phyloP scores from a whole-genome alignment of 2,329 filamentous ascomycete genomes.

The Clarireedia hainanense region DNA sequence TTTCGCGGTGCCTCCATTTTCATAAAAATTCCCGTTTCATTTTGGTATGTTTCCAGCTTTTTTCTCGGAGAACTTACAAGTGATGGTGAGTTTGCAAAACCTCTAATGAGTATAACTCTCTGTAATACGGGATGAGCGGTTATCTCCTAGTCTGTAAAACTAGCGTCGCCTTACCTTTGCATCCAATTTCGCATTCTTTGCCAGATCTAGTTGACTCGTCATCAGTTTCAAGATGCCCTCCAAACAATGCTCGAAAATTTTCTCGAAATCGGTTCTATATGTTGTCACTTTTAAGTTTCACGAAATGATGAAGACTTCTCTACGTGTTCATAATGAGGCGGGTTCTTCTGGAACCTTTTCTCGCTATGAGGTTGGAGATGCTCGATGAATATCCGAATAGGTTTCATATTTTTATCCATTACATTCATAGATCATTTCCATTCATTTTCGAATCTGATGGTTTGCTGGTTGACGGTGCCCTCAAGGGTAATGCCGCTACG shows the following conservation, averaged over 20 bases:
- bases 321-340: background rate
- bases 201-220: background rate
- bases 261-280: background rate
- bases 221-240: background rate
- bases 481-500: slow-evolving; percentile 3
- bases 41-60: background rate
- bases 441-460: slow-evolving; percentile 11
- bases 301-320: background rate
- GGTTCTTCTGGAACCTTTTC: background rate
- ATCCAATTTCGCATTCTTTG: background rate
- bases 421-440: slow-evolving; percentile 6
- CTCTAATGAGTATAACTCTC: background rate
- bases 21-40: background rate
- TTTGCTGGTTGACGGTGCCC: slow-evolving; percentile 8
- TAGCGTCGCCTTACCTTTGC: background rate
- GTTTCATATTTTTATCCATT: background rate
- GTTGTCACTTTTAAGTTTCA: background rate
- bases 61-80: background rate
- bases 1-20: background rate
- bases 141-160: background rate
- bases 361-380: background rate
- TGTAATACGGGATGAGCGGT: background rate
- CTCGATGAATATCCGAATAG: background rate
- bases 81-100: slow-evolving; percentile 1
- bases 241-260: background rate